Evolutionary conservation across 495 filamentous ascomycete genomes (phyloP), one percentile per base, ranked within the genome.

Genomic region (Delitschia confertaspora): DNA sequence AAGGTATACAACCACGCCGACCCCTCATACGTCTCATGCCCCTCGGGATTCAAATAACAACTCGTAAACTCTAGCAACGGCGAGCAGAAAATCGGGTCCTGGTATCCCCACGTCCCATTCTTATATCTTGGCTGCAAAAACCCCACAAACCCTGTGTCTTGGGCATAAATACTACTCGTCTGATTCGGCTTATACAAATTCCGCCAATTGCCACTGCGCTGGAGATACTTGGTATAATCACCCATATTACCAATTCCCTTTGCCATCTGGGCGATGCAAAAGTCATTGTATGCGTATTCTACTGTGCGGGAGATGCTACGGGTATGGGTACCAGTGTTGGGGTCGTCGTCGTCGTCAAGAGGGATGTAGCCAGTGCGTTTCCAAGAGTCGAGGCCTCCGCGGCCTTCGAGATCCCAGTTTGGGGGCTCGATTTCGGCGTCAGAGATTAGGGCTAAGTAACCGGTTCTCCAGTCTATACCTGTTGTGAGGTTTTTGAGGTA

Each of bases 381-480:
- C 60, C 60, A 65, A 38, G 36, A 45, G 7, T 58, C 33, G 3
- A 65, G 38, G 16, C 60, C 60, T 9, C 61, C 61, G 11, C 61
- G 52, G 1, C 58, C 83, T 57, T 85, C 66, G 14, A 79, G 71
- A 38, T 72, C 72, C 83, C 83, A 88, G 55, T 84, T 74, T 36
- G 63, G 63, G 1, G 82, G 80, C 54, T 87, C 82, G 6, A 78
- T 69, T 56, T 87, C 82, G 11, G 83, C 83, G 45, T 88, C 82
- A 44, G 82, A 79, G 13, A 84, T 71, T 0, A 88, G 71, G 2
- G 83, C 83, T 40, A 78, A 73, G 49, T 82, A 86, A 0, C 78
- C 83, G n/a, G 70, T 71, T 8, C 70, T 64, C 81, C 82, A 88
- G 49, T 88, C 74, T n/a, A 88, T 71, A 13, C 67, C 70, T 17